Conservation (phyloP, 164 flowering plant genomes). For the Chimonanthus praecox region DNA sequence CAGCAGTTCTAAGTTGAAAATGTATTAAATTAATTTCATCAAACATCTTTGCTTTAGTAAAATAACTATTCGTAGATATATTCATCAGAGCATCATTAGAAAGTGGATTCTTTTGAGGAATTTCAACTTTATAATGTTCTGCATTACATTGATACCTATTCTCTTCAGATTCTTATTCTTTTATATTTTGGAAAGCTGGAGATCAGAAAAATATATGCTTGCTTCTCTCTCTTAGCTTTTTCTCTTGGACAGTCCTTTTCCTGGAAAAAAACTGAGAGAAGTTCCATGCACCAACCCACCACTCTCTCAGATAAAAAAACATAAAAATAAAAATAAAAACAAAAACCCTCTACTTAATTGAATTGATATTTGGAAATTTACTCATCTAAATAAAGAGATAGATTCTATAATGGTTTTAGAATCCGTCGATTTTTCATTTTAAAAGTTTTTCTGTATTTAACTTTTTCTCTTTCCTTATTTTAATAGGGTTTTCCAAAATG, state of each 20-base stretch:
- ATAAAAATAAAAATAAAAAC: no score
- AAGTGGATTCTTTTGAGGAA: background rate
- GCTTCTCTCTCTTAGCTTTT: background rate
- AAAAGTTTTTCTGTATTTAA: background rate
- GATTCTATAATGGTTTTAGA: no score
- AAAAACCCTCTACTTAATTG: background rate
- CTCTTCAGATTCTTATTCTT: background rate
- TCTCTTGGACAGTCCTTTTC: background rate
- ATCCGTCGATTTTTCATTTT: no score
- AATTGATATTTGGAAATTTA: no score
- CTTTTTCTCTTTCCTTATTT: background rate
- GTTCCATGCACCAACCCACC: no score
- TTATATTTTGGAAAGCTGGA: background rate
- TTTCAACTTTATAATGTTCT: background rate
- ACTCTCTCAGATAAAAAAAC: no score
- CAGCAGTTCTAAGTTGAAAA: background rate
- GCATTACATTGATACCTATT: background rate
- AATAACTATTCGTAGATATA: background rate
- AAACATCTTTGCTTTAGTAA: background rate
- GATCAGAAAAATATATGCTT: background rate
- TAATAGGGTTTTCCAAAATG: slow-evolving; percentile 7
- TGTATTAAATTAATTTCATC: no score
- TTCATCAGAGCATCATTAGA: background rate
- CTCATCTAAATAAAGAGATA: no score
- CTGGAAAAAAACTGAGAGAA: no score